Base-by-base conservation (phyloP, 2,329 filamentous ascomycete genomes). In the Chrysoporthe cubensis region DNA sequence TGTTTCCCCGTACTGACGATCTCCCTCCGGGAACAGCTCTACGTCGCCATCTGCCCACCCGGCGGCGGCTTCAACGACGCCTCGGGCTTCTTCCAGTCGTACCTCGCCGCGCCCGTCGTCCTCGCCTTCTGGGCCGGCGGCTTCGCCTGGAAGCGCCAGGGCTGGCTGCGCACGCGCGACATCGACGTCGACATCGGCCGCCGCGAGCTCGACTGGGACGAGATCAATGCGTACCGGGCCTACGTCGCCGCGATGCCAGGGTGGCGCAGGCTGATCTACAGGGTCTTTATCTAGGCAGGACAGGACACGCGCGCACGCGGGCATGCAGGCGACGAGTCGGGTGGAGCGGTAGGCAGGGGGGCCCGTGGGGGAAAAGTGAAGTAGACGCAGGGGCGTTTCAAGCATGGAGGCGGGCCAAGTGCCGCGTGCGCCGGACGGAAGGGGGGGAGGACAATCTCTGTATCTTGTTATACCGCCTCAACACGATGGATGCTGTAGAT, bases 131-230 rank as follows among this genome's bases (percentile, higher is more conserved):
- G 84, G 78, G 58, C 80, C 34, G 72, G 75, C 46, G 87, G 89
- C 1, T 91, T 86, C 72, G 44, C 85, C 66, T 92, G 89, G 89
- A 91, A 91, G 80, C 80, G 86, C 54, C 77, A 83, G 40, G 83
- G 83, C 8, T 90, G 86, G 85, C 78, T 89, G 61, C 83, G 79
- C 64, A 79, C 85, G 1, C 75, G 78, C 40, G 82, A 91, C 68
- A 91, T 92, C 69, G 90, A 92, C 71, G 83, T 92, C 64, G 89
- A 92, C 74, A 85, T 82, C 48, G 88, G 87, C 59, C 84, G 88
- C 58, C 83, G 89, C 57, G 84, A 87, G 75, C 82, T 90, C 60
- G 84, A 91, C 73, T 89, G 86, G 86, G 87, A 88, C 18, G 73
- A 80, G 34, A 86, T 88, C 75, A 83, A 87, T 71, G 81, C 76